Evolutionary conservation across 176 grass and related monocot genomes (phyloP).

Genomic region (Thinopyrum elongatum): DNA sequence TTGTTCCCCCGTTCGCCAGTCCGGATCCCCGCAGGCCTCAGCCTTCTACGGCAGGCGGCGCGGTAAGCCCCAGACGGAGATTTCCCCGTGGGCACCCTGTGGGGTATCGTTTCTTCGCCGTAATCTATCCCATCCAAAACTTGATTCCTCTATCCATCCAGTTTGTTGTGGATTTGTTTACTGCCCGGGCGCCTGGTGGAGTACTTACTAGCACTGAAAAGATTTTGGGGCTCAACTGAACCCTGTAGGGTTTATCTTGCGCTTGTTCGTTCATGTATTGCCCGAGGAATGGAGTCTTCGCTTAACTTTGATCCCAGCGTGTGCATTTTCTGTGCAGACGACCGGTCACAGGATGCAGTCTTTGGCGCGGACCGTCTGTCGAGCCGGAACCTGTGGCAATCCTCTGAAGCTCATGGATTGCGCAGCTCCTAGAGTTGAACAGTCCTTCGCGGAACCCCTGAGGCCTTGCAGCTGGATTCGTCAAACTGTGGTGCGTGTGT

Average conservation of each 20-base stretch:
- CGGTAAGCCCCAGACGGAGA: neutral
- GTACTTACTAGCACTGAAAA: neutral
- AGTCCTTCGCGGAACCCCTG: neutral
- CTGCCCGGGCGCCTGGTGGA: neutral
- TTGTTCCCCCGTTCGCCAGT: neutral
- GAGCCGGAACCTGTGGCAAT: neutral
- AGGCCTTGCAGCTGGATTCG: constrained; percentile 1
- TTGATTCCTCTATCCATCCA: neutral
- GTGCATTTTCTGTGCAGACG: neutral
- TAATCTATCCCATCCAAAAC: neutral
- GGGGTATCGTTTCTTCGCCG: neutral
- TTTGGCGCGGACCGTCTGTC: neutral
- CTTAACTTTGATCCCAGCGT: neutral
- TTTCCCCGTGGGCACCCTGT: neutral
- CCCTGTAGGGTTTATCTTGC: neutral
- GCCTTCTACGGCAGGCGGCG: neutral
- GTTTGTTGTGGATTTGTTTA: neutral
- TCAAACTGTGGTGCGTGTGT: constrained; percentile 9
- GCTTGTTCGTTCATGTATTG: neutral
- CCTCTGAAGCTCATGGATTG: neutral
- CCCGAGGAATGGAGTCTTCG: neutral
- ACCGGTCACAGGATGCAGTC: constrained; percentile 9
- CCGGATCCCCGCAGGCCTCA: neutral
- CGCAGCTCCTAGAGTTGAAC: neutral
- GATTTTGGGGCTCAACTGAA: neutral